Percentiles rank a stretch among this genome's conserved stretches.
phyloP scores from a whole-genome alignment of 331 rosid species.

The Acacia pycnantha region DNA sequence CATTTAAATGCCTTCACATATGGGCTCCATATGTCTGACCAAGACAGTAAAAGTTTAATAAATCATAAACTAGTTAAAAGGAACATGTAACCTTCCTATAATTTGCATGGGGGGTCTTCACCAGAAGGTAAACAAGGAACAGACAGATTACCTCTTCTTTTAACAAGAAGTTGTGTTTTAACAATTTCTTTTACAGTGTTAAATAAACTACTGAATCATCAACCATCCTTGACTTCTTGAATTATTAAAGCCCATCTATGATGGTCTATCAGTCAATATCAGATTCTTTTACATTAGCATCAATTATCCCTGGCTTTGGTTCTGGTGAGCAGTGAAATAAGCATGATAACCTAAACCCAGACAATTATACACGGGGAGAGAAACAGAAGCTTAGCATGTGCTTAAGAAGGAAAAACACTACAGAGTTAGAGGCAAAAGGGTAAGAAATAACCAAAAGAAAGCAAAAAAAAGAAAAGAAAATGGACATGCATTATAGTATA shows the following conservation, averaged over 20 bases:
- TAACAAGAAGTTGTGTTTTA: background rate
- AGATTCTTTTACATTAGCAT: background rate
- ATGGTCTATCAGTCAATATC: background rate
- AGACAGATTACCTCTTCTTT: background rate
- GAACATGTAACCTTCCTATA: slow-evolving; percentile 1
- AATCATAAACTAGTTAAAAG: background rate
- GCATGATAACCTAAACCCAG: background rate
- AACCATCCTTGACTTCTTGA: background rate
- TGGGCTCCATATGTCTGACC: background rate
- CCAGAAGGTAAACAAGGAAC: slow-evolving; percentile 1
- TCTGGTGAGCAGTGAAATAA: background rate
- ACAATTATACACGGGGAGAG: background rate
- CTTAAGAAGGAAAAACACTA: background rate
- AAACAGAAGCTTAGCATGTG: background rate
- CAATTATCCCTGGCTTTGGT: background rate
- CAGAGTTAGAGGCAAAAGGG: background rate
- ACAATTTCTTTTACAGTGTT: background rate
- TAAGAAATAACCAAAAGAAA: background rate
- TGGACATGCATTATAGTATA: background rate
- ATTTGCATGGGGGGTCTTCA: background rate
- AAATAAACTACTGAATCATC: slow-evolving; percentile 2
- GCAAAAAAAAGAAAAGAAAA: background rate
- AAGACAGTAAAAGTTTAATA: slow-evolving; percentile 6
- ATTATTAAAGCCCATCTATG: background rate
- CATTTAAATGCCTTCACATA: background rate